Evolutionary conservation across 1,284 basidiomycete species (phyloP), one percentile per base, ranked within the genome.

Genomic region (Boletus mariae): DNA sequence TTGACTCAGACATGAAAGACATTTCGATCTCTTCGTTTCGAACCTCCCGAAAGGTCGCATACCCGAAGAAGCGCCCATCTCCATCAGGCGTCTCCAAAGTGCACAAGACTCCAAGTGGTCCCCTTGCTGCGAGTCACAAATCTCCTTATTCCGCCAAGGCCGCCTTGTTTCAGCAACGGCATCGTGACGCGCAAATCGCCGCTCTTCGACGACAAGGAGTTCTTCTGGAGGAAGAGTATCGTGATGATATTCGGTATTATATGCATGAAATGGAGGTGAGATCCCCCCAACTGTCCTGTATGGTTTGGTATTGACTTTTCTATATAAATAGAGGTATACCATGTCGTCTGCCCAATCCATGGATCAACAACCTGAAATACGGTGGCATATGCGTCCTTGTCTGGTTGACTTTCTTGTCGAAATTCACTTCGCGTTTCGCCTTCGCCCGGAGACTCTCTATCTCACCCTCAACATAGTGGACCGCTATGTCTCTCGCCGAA

Each of bases 371-470:
- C 96, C 97, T 25, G 96, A 98, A 74, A 92, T 98, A 63, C 82
- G 85, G 65, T 95, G 93, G 92, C 87, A 91, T 73, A 99, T 99
- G 97, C 92, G 97, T n/a, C 93, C 94, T 26, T 97, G 92, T 77
- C 85, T 99, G 42, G 94, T 99, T 67, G 97, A 99, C 72, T 99
- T 99, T 72, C 83, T 99, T 64, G 90, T 99, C 69, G 97, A 99
- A 74, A 92, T 99, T 61, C 97, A 99, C 75, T 94, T 96, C 68
- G 92, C 91, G 58, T 95, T 98, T 77, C 85, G 94, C 43, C 84
- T 99, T 41, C 92, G 96, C 35, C 94, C 97, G 10, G 97, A 99
- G 76, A 99, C 97, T 2, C 83, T 99, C 56, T 99, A 98, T 74
- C 90, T 99, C 68, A 92, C 96, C 26, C 83, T 98, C 75, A 99